A percentile compares a stretch with the other conserved stretches of the same genome.
Evolutionary conservation across 2,329 filamentous ascomycete genomes (phyloP).

Genomic region (Cladosporium colombiae): DNA sequence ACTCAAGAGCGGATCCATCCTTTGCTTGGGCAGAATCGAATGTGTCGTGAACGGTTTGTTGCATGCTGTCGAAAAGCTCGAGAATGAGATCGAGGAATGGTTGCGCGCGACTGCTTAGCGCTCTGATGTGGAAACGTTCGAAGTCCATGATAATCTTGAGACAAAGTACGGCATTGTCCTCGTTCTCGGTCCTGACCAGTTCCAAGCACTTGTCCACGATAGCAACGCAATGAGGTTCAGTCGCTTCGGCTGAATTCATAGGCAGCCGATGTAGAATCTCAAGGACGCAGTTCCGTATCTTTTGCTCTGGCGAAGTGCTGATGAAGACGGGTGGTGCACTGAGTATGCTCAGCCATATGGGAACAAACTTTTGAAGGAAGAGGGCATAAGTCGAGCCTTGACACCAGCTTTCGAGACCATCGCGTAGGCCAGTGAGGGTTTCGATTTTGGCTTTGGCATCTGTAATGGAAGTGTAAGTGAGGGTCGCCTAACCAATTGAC

Average conservation of each 20-base stretch:
- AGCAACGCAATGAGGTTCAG: conserved; percentile 85
- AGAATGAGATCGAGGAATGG: conserved; percentile 88
- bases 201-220: conserved; percentile 88
- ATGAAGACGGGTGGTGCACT: conserved; percentile 86
- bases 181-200: conserved; percentile 87
- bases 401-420: conserved; percentile 87
- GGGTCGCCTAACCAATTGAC: not conserved
- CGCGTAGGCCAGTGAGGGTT: conserved; percentile 81
- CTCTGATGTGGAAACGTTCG: conserved; percentile 86
- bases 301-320: conserved; percentile 87
- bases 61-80: conserved; percentile 94
- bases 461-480: conserved; percentile 40
- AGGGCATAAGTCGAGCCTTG: conserved; percentile 72
- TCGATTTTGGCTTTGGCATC: conserved; percentile 81
- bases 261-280: conserved; percentile 91
- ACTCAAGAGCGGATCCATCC: conserved; percentile 44
- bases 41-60: conserved; percentile 90
- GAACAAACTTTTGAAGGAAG: conserved; percentile 86
- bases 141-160: conserved; percentile 98
- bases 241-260: conserved; percentile 62
- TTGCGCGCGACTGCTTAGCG: conserved; percentile 79
- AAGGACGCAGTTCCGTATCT: conserved; percentile 87
- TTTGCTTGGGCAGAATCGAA: conserved; percentile 80
- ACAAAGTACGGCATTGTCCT: conserved; percentile 97
- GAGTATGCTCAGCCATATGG: conserved; percentile 82